Evolutionary conservation across 1,284 basidiomycete species (phyloP).

Genomic region (Trichosporon coremiiforme): DNA sequence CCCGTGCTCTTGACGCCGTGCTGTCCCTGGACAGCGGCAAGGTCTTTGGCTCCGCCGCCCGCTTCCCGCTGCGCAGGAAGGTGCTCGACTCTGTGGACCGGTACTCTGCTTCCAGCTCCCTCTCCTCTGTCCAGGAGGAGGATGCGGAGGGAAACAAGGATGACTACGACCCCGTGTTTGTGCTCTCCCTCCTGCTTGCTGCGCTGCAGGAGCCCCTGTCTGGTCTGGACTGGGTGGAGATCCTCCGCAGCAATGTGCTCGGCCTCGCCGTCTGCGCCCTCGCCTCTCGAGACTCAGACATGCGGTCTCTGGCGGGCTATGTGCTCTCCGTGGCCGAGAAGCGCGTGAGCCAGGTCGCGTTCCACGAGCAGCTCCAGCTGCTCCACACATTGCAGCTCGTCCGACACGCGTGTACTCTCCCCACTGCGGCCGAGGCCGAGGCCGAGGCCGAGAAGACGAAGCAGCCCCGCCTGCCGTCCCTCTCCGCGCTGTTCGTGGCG

Average conservation of each 20-base stretch:
- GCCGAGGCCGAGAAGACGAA: slow-evolving; percentile 43
- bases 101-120: slow-evolving; percentile 22
- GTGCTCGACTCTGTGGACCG: not conserved
- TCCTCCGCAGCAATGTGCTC: slow-evolving; percentile 78
- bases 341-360: slow-evolving; percentile 51
- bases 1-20: slow-evolving; percentile 65
- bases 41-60: slow-evolving; percentile 71
- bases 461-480: slow-evolving; percentile 61
- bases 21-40: slow-evolving; percentile 68
- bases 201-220: slow-evolving; percentile 66
- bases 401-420: slow-evolving; percentile 62
- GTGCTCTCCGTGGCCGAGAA: slow-evolving; percentile 40
- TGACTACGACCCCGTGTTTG: slow-evolving; percentile 80
- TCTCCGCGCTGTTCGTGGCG: slow-evolving; percentile 75
- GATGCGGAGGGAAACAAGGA: slow-evolving; percentile 44
- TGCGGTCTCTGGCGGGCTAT: slow-evolving; percentile 62
- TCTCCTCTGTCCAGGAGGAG: slow-evolving; percentile 26
- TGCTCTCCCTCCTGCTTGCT: slow-evolving; percentile 69
- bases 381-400: slow-evolving; percentile 73
- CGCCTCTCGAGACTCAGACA: slow-evolving; percentile 66
- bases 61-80: slow-evolving; percentile 63
- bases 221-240: slow-evolving; percentile 76
- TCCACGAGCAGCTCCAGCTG: slow-evolving; percentile 80
- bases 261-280: slow-evolving; percentile 73
- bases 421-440: not conserved